Base-by-base conservation (phyloP, 2,329 filamentous ascomycete species). In the Stachybotrys chlorohalonatus region DNA sequence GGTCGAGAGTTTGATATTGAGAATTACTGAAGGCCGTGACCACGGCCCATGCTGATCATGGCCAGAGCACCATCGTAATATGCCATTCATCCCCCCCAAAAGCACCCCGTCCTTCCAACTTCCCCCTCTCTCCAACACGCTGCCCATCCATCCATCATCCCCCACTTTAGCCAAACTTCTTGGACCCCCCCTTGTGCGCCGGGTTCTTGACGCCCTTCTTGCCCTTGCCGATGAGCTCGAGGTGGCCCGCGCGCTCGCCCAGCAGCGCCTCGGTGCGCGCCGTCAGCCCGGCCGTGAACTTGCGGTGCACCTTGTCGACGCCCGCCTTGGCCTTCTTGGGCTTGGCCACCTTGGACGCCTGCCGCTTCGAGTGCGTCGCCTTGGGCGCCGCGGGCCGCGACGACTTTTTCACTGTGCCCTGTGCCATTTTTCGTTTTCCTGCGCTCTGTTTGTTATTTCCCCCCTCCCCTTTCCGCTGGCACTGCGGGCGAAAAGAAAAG, bases 221-320 rank as follows among this genome's bases (percentile, higher is more conserved):
- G 9, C 77, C 76, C 68, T 79, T 75, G 36, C 79, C 81, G 57
- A 84, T 81, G 58, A 84, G 64, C 71, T 84, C 81, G 30, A 84
- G 67, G 56, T 84, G 81, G 0, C 81, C 80, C 6, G 79, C 81
- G 8, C 81, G 71, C 71, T 83, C 79, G 56, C 80, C 80, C 47
- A 84, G 73, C 63, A 84, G 70, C 58, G 74, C 72, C 72, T 84
- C 81, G 36, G 81, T 84, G 70, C 75, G 73, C 55, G 71, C 72
- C 48, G 73, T 74, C 64, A 84, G 72, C 50, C 80, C 80, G 4
- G 77, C 74, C 11, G 78, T 75, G 64, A 78, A 79, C 67, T 82
- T 81, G 62, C 75, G 76, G 69, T 76, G 75, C 60, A 75, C 62
- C 71, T 79, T 81, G 70, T 81, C 78, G 60, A 77, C 71, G 61